Evolutionary conservation across 2,329 filamentous ascomycete genomes (phyloP).

Genomic region (Colletotrichum sp.): DNA sequence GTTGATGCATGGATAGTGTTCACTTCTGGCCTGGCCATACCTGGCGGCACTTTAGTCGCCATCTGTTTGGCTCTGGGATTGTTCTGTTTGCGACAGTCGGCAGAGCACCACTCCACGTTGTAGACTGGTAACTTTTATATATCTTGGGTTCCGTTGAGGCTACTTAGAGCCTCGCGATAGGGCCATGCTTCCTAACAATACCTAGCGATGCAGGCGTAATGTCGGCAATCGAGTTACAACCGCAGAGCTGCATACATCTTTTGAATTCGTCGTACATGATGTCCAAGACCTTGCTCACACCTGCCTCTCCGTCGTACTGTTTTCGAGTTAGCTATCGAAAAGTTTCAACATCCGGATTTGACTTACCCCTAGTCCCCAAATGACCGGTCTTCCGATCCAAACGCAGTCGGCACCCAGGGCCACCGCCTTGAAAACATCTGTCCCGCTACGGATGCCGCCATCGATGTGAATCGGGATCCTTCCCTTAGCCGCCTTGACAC

Average conservation of each 20-base stretch:
- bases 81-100: no score
- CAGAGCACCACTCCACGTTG: no score
- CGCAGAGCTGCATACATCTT: background rate
- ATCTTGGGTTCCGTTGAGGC: no score
- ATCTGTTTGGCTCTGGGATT: no score
- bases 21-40: no score
- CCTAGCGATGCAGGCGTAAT: background rate
- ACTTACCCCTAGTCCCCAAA: background rate
- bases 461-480: constrained; percentile 32
- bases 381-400: background rate
- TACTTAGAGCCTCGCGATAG: no score
- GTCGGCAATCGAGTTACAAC: background rate
- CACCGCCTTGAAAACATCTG: background rate
- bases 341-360: no score
- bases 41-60: no score
- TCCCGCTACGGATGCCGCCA: background rate
- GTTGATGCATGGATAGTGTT: no score
- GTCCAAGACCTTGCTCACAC: background rate
- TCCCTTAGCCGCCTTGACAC: constrained; percentile 52
- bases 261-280: background rate
- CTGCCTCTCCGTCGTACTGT: constrained; percentile 5
- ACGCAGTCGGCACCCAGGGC: background rate
- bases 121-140: no score
- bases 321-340: background rate
- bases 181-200: background rate